phyloP scores from a whole-genome alignment of 768 basidiomycete species.

The Leccinum subtestaceum region DNA sequence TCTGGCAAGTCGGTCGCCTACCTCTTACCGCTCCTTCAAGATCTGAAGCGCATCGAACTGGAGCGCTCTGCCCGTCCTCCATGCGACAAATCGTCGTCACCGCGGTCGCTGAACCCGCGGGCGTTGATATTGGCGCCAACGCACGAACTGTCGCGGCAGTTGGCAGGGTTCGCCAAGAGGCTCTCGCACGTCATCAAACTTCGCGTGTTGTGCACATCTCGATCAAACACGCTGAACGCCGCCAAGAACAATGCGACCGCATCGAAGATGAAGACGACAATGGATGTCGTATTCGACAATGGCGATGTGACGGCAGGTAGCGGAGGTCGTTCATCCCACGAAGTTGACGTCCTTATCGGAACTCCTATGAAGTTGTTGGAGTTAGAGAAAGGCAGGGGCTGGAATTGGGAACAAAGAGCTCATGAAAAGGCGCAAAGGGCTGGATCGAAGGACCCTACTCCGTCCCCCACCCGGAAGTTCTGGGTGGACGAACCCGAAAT shows the following conservation, averaged over 20 bases:
- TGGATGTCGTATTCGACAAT: constrained; percentile 19
- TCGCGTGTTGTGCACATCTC: constrained; percentile 69
- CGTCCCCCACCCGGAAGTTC: constrained; percentile 29
- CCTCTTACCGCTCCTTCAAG: constrained; percentile 77
- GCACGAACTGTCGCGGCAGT: constrained; percentile 83
- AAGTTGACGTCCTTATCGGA: constrained; percentile 59
- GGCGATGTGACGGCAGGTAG: constrained; percentile 25
- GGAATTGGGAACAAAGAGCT: constrained; percentile 43
- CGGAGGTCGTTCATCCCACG: constrained; percentile 14
- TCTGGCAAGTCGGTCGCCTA: constrained; percentile 93
- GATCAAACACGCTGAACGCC: constrained; percentile 44
- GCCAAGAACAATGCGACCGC: constrained; percentile 38
- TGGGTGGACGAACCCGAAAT: constrained; percentile 54
- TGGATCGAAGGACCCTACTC: constrained; percentile 23
- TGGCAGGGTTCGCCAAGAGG: constrained; percentile 69
- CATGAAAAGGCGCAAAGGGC: constrained; percentile 22
- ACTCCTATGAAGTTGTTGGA: constrained; percentile 66
- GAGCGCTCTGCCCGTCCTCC: constrained; percentile 4
- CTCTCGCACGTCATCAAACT: constrained; percentile 75
- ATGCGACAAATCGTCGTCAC: constrained; percentile 10
- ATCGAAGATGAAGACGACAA: constrained; percentile 43
- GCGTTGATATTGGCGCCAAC: constrained; percentile 84
- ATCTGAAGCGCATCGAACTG: constrained; percentile 66
- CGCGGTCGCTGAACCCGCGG: constrained; percentile 55
- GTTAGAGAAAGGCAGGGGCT: constrained; percentile 51